These are phyloP conservation scores for Leccinum disarticulatum DNA, from an alignment of 768 basidiomycete genomes.

Conservation along the genomic window DNA sequence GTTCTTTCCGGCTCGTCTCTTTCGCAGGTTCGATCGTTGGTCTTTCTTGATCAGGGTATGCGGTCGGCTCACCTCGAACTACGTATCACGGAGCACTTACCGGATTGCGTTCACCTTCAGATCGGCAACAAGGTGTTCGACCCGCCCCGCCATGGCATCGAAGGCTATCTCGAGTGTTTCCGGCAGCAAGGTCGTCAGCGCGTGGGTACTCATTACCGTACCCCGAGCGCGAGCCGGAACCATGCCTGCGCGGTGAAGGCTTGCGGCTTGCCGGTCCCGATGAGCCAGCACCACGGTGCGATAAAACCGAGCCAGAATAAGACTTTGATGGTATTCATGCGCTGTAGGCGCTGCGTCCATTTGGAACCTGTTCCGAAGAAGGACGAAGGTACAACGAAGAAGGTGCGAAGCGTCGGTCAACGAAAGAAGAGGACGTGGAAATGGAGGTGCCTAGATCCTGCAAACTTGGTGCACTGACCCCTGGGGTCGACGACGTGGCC, in stretches of 20 bases:
- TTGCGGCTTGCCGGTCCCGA: conserved; percentile 22
- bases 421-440: conserved; percentile 51
- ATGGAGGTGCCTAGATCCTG: conserved; percentile 26
- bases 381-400: conserved; percentile 19
- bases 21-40: conserved; percentile 51
- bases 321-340: conserved; percentile 45
- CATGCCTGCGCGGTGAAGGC: conserved; percentile 15
- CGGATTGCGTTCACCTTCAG: conserved; percentile 41
- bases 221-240: background rate
- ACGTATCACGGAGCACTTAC: conserved; percentile 68
- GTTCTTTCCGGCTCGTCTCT: conserved; percentile 76
- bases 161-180: no score
- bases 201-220: conserved; percentile 11
- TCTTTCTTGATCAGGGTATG: conserved; percentile 29
- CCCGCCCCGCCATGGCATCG: no score
- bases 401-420: conserved; percentile 51
- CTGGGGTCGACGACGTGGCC: background rate
- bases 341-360: conserved; percentile 15
- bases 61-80: conserved; percentile 65
- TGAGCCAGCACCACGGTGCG: conserved; percentile 45
- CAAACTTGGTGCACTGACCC: conserved; percentile 27
- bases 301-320: conserved; percentile 78
- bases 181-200: no score
- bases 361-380: conserved; percentile 27
- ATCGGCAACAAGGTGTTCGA: no score